Percentiles rank a stretch among this genome's conserved stretches.
Evolutionary conservation across 2,329 filamentous ascomycete genomes (phyloP).

Genomic region (Colletotrichum kahawae): DNA sequence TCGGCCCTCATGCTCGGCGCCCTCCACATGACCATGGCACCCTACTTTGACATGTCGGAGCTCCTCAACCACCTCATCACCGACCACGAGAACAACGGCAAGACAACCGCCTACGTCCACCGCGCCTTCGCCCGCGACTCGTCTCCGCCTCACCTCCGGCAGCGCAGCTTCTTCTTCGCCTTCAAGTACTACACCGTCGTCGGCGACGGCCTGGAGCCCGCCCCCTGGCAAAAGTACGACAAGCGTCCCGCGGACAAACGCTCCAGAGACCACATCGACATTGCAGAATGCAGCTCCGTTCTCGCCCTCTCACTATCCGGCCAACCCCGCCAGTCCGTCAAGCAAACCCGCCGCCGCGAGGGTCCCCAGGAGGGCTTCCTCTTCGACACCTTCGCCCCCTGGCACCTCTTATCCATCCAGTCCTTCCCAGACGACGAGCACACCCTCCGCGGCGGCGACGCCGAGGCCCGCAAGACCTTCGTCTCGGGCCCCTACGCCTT

Average conservation of each 20-base stretch:
- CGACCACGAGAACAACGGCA: slow-evolving; percentile 47
- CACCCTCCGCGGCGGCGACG: slow-evolving; percentile 59
- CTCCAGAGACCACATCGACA: slow-evolving; percentile 57
- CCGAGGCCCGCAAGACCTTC: slow-evolving; percentile 53
- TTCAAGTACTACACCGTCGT: slow-evolving; percentile 71
- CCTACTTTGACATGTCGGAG: slow-evolving; percentile 67
- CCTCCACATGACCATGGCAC: slow-evolving; percentile 61
- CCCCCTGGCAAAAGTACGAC: slow-evolving; percentile 65
- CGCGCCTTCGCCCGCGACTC: slow-evolving; percentile 45
- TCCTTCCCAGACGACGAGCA: slow-evolving; percentile 65
- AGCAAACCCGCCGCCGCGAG: slow-evolving; percentile 53
- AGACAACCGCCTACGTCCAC: slow-evolving; percentile 52
- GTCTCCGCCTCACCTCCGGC: slow-evolving; percentile 48
- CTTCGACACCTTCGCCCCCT: slow-evolving; percentile 64
- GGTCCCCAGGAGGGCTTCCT: slow-evolving; percentile 53
- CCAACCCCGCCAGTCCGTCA: slow-evolving; percentile 51
- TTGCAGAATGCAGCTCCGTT: slow-evolving; percentile 64
- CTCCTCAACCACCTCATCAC: slow-evolving; percentile 59
- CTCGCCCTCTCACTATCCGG: slow-evolving; percentile 63
- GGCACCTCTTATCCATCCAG: slow-evolving; percentile 64
- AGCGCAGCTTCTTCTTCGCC: slow-evolving; percentile 64
- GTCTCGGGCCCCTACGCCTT: slow-evolving; percentile 68
- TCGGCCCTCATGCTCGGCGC: slow-evolving; percentile 64
- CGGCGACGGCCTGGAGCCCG: slow-evolving; percentile 57
- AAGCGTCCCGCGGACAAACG: slow-evolving; percentile 42